Conservation (phyloP, 257 asterid species). For the Rehmannia glutinosa region DNA sequence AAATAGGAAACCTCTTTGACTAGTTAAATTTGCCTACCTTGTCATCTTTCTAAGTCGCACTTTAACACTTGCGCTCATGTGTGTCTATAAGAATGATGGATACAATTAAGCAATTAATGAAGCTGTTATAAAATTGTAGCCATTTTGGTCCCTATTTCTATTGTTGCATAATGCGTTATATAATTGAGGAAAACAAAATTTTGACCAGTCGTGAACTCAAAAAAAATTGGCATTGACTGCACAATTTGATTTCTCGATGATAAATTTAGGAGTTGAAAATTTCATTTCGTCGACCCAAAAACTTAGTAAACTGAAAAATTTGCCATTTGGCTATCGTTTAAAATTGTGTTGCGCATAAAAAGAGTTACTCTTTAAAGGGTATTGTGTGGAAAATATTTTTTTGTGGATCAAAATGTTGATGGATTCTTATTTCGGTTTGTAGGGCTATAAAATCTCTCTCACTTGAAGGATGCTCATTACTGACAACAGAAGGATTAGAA, state of each 20-base stretch:
- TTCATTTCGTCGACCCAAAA: neutral
- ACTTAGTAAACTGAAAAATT: neutral
- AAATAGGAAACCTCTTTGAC: neutral
- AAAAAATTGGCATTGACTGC: neutral
- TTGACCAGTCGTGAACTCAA: neutral
- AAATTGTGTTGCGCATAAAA: neutral
- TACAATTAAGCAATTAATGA: neutral
- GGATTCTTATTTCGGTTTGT: conserved; percentile 11
- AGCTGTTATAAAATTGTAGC: neutral
- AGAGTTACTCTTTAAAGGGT: neutral
- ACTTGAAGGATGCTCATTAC: conserved; percentile 83
- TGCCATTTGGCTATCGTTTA: neutral
- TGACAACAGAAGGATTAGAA: conserved; percentile 83
- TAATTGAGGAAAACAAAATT: neutral
- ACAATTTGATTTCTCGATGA: neutral
- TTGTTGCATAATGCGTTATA: neutral
- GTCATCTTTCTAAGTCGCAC: neutral
- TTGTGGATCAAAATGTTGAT: neutral
- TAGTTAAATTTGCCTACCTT: conserved; percentile 1
- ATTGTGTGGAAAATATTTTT: neutral
- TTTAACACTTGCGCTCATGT: neutral
- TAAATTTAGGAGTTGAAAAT: conserved; percentile 13
- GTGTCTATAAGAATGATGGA: neutral
- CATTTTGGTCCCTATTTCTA: neutral
- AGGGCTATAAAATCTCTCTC: conserved; percentile 68